These are phyloP conservation scores for Pezicula radicicola DNA, from an alignment of 2,329 filamentous ascomycete species.

Conservation along the genomic window DNA sequence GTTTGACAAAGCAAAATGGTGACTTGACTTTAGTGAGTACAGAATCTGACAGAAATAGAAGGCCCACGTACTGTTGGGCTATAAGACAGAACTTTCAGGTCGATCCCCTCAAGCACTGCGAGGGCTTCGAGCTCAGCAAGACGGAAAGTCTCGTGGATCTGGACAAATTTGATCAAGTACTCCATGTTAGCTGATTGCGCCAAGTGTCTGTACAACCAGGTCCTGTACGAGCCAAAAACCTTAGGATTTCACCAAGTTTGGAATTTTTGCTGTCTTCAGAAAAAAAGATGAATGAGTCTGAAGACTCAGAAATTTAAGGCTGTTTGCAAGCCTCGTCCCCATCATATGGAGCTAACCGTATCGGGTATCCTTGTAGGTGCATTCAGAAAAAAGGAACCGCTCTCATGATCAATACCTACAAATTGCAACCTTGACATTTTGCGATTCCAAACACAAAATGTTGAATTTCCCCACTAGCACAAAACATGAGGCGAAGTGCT, in stretches of 20 bases:
- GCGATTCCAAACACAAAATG: constrained; percentile 28
- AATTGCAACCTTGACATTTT: too few species aligned
- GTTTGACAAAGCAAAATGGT: constrained; percentile 76
- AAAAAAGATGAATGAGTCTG: not conserved
- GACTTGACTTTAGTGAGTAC: constrained; percentile 51
- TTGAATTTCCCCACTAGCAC: constrained; percentile 36
- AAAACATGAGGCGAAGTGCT: constrained; percentile 59
- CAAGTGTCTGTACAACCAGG: not conserved
- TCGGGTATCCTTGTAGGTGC: too few species aligned
- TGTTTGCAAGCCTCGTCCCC: not conserved
- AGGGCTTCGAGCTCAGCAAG: constrained; percentile 80
- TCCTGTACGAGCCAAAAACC: not conserved
- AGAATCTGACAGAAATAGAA: constrained; percentile 7
- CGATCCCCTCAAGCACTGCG: constrained; percentile 63
- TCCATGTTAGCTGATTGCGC: constrained; percentile 46
- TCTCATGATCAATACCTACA: too few species aligned
- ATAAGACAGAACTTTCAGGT: constrained; percentile 74
- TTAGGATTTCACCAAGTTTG: too few species aligned
- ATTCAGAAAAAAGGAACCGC: too few species aligned
- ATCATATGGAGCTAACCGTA: too few species aligned
- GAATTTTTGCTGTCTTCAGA: too few species aligned
- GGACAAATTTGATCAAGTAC: constrained; percentile 85
- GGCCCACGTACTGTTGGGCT: constrained; percentile 60
- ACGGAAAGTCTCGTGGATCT: constrained; percentile 89
- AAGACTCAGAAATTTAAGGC: not conserved